Base-by-base conservation (phyloP, 2,329 filamentous ascomycete genomes). In the Colletotrichum tropicale region DNA sequence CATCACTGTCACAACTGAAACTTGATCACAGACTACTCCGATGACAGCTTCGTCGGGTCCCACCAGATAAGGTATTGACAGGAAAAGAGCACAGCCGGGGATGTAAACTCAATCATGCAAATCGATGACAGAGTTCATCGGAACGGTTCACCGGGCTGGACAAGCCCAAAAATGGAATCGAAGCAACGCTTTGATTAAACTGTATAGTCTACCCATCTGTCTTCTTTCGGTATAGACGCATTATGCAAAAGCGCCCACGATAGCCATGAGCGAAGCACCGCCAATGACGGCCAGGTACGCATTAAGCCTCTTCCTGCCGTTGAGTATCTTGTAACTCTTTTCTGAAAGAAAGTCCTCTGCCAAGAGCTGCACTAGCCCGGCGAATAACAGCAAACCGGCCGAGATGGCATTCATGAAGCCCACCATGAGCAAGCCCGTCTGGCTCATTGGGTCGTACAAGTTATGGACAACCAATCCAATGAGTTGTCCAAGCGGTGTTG, bases 381-480 rank as follows among this genome's bases (percentile, higher is more conserved):
- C 95, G 82, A 96, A 98, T 5, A 98, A 87, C 32, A 98, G 84
- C 66, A 98, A 87, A 0, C 95, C 95, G 66, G 93, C 93, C 12
- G 94, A 96, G 67, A 98, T 94, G 52, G 94, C 95, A 80, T 98
- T 98, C 89, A 96, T 97, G 81, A 96, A 91, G 9, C 95, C 95
- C 8, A 98, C 95, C 86, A 96, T 93, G 30, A 98, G 86, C 64
- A 98, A 85, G 1, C 95, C 95, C 1, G 92, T 91, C 81, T 95
- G 90, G 80, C 93, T 95, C 79, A 91, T 89, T 2, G 95, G 95
- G 78, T 96, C 94, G 84, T 98, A 98, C 77, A 97, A 86, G 43
- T 92, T 92, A 83, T 97, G 94, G 24, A 96, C 89, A 6, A 94
- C 86, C 13, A 98, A 87, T 0, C 95, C 95, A 71, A 98, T 94